A percentile compares a stretch with the other conserved stretches of the same genome.
These are phyloP conservation scores for Fimicolochytrium jonesii DNA, from an alignment of 192 early-diverging fungal species.

Conservation along the genomic window DNA sequence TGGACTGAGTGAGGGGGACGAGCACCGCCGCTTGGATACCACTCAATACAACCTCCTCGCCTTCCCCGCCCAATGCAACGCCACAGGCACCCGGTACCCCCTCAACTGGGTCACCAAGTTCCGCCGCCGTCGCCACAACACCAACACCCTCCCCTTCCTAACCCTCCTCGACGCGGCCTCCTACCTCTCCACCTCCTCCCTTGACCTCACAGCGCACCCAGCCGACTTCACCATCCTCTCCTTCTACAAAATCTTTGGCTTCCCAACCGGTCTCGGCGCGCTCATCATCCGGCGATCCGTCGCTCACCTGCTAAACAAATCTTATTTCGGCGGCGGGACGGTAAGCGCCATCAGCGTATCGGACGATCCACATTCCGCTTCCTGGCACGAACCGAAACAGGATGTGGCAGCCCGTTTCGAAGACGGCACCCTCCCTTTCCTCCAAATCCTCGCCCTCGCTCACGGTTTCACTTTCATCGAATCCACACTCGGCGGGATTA, in stretches of 20 bases:
- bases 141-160: conserved; percentile 27
- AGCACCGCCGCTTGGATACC: too few relatives aligned
- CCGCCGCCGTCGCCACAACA: conserved; percentile 9
- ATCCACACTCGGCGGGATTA: conserved; percentile 35
- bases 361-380: conserved; percentile 22
- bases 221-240: conserved; percentile 68
- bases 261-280: conserved; percentile 77
- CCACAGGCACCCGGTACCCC: conserved; percentile 68
- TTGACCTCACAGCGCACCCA: conserved; percentile 49
- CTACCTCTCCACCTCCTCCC: conserved; percentile 55
- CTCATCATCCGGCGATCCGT: conserved; percentile 62
- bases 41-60: conserved; percentile 69
- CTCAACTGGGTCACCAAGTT: conserved; percentile 52
- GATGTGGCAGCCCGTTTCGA: conserved; percentile 42
- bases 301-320: conserved; percentile 41
- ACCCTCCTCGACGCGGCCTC: conserved; percentile 75
- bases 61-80: conserved; percentile 85
- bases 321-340: conserved; percentile 80
- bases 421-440: conserved; percentile 75
- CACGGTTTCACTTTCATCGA: conserved; percentile 60
- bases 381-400: conserved; percentile 15
- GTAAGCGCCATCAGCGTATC: conserved; percentile 46
- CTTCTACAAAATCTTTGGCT: conserved; percentile 89
- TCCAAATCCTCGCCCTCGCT: conserved; percentile 66
- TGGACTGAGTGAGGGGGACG: neutral